These are phyloP conservation scores for Ligustrum vulgare DNA, from an alignment of 257 asterid species.

Conservation along the genomic window DNA sequence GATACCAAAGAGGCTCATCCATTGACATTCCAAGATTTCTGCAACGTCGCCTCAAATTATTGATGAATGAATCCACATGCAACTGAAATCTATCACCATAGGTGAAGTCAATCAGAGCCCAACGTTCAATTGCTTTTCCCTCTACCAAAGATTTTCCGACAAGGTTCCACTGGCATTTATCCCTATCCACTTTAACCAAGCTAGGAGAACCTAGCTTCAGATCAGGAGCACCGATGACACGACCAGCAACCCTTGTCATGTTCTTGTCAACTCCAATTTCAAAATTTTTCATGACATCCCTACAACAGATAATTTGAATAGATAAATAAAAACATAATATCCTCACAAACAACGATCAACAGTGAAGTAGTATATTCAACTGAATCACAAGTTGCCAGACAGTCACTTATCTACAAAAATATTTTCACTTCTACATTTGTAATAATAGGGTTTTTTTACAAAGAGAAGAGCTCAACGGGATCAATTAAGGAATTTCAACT, in stretches of 20 bases:
- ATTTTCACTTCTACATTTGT: not conserved
- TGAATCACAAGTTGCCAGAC: not conserved
- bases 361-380: not conserved
- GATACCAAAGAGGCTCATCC: constrained; percentile 48
- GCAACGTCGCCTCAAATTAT: constrained; percentile 34
- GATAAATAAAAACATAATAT: not conserved
- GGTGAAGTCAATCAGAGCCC: constrained; percentile 69
- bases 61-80: constrained; percentile 31
- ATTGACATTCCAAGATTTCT: constrained; percentile 44
- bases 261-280: constrained; percentile 41
- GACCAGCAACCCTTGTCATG: constrained; percentile 61
- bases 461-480: not conserved
- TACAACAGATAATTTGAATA: constrained; percentile 25
- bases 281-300: constrained; percentile 41
- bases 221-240: constrained; percentile 58
- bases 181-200: constrained; percentile 49
- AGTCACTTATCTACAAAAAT: not conserved
- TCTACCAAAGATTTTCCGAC: constrained; percentile 46
- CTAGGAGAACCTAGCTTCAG: constrained; percentile 46
- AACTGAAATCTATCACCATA: constrained; percentile 14
- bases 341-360: not conserved
- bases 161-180: constrained; percentile 64
- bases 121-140: constrained; percentile 51
- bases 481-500: not conserved
- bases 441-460: not conserved